Base-by-base conservation (phyloP, 2,329 filamentous ascomycete species). In the Exophiala sp. region DNA sequence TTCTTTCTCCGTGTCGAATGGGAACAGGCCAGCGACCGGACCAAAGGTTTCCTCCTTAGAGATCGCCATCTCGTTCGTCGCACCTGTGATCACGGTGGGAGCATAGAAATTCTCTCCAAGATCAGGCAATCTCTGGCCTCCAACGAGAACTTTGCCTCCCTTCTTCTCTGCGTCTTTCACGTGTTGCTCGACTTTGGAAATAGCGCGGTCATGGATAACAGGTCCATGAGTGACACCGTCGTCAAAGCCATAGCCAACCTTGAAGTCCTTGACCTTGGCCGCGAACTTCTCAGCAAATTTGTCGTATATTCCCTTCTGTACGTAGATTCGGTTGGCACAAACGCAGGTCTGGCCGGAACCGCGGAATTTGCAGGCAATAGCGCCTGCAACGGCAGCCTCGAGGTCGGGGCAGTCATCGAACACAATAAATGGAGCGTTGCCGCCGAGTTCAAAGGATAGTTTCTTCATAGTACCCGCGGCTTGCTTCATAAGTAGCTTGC, bases 331-430 rank as follows among this genome's bases (percentile, higher is more conserved):
- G 65, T 80, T 81, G 5, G 88, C 88, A 66, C 88, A 91, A 18
- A 97, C 91, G 71, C 94, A 99, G 0, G 94, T 97, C 78, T 99
- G 94, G 34, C 94, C 94, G 0, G 89, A 95, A 35, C 87, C 90
- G 50, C 94, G 87, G 83, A 97, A 97, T 72, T 97, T 99, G 66
- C 84, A 91, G 20, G 85, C 76, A 50, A 97, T 82, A 44, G 91
- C 91, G 21, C 91, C 92, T 0, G 83, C 75, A 1, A 97, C 90
- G 2, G 94, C 94, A 3, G 78, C 75, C 55, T 96, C 91, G 16
- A 97, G 75, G 67, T 97, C 89, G 16, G 92, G 89, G 12, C 71
- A 70, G 66, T 97, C 92, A 66, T 97, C 91, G 67, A 97, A 97
- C 33, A 97, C 90, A 62, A 97, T 96, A 69, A 96, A 95, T 1